phyloP scores from a whole-genome alignment of 140 eudicot genomes.

The Oenanthe javanica region DNA sequence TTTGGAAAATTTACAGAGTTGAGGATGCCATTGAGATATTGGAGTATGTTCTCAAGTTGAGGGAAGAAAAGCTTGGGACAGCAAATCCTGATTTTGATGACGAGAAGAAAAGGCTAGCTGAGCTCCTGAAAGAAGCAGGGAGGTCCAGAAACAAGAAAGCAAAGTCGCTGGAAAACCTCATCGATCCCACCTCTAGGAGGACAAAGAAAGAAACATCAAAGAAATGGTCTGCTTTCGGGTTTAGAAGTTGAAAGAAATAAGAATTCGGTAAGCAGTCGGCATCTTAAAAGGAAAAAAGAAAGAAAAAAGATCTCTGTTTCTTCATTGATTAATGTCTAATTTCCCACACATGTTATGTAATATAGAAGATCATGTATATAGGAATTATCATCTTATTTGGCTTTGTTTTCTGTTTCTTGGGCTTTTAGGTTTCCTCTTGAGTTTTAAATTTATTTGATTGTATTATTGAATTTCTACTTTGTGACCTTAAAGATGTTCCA shows the following conservation, averaged over 20 bases:
- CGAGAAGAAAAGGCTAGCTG: conserved; percentile 87
- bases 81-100: conserved; percentile 97
- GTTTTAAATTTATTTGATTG: not conserved
- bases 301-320: not conserved
- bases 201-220: conserved; percentile 80
- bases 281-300: not conserved
- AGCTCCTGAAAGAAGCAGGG: conserved; percentile 96
- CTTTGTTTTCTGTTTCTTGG: conserved; percentile 21
- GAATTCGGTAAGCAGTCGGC: not conserved
- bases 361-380: conserved; percentile 47
- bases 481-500: not conserved
- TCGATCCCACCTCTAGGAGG: conserved; percentile 78
- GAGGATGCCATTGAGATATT: conserved; percentile 95
- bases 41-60: conserved; percentile 80
- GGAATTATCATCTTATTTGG: conserved; percentile 32
- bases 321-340: conserved; percentile 25
- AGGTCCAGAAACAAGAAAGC: conserved; percentile 84
- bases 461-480: conserved; percentile 7
- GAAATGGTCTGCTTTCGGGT: conserved; percentile 96
- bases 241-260: conserved; percentile 46
- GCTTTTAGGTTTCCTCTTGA: not conserved
- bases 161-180: conserved; percentile 90
- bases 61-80: conserved; percentile 97
- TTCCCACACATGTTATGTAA: conserved; percentile 22
- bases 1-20: conserved; percentile 39